Base-by-base conservation (phyloP, 768 basidiomycete species). In the Tricholoma flavovirens region DNA sequence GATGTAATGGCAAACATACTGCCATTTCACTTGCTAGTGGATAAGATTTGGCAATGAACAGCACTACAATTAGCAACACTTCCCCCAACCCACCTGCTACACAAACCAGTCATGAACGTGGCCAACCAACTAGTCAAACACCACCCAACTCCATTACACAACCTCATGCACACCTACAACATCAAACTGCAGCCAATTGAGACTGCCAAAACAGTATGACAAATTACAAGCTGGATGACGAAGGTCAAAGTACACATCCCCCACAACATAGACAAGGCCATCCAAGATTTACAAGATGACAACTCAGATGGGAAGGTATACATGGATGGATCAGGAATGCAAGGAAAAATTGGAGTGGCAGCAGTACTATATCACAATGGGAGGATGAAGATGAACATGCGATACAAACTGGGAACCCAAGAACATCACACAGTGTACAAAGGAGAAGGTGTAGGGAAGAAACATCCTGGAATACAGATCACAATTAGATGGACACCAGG, bases 311-410 rank as follows among this genome's bases (percentile, higher is more conserved):
- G 40, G 11, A 35, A 24, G 19, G 35, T 53, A 53, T 53, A 53
- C 26, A 53, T 36, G 1, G 56, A 57, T 15, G 51, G 56, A 19
- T 53, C 51, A 40, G 56, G 51, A 40, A 29, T 19, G 51, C 10
- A 22, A 53, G 1, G 33, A 43, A 35, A 35, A 35, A 26, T 26
- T 5, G 24, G 24, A 26, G 24, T 5, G 2, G 24, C 24, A 26
- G 24, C 24, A 26, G 24, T 26, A 10, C 33, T 9, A 35, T 35
- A 35, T 9, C 33, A 14, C 14, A 35, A 35, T 14, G 33, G 33
- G 33, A 35, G 33, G 33, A 35, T 35, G 2, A 35, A 35, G 33
- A 35, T 14, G 14, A 35, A 35, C 33, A 35, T 35, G 14, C 33
- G 5, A 26, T 26, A 26, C 24, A 26, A 26, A 26, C 24, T 26